Conservation (phyloP, 2,329 filamentous ascomycete genomes). For the Scedosporium dehoogii region DNA sequence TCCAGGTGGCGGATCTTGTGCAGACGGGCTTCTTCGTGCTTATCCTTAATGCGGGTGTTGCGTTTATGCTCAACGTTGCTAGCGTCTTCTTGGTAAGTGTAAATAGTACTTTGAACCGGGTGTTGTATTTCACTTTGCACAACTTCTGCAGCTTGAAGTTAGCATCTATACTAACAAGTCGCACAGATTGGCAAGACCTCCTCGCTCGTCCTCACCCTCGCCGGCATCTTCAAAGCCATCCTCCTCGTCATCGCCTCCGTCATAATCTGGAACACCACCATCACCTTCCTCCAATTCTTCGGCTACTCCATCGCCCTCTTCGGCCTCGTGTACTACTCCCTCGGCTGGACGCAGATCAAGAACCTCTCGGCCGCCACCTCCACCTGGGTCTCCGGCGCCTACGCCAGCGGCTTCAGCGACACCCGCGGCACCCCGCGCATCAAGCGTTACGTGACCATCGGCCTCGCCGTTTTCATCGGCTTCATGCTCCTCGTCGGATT, state of each 20-base stretch:
- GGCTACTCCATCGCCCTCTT: conserved; percentile 63
- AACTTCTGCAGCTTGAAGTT: not conserved
- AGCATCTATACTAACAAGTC: conserved; percentile 8
- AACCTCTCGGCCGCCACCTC: conserved; percentile 7
- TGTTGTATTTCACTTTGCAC: not conserved
- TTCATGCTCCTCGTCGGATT: conserved; percentile 13
- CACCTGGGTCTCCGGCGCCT: conserved; percentile 10
- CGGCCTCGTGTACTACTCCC: conserved; percentile 41
- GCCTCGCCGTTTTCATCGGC: conserved; percentile 10
- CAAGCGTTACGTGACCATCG: conserved; percentile 13
- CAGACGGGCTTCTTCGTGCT: conserved; percentile 56
- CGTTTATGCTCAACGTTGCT: conserved; percentile 72
- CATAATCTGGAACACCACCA: conserved; percentile 65
- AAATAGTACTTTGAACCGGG: not conserved
- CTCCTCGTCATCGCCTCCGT: conserved; percentile 69
- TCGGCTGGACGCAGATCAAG: conserved; percentile 19
- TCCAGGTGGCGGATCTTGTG: conserved; percentile 57
- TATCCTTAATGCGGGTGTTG: conserved; percentile 64
- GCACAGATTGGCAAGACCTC: conserved; percentile 77
- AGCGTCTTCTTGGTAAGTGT: conserved; percentile 72
- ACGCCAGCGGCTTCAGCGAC: conserved; percentile 12
- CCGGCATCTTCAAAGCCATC: conserved; percentile 81
- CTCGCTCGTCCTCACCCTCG: conserved; percentile 74
- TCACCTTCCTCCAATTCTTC: conserved; percentile 61
- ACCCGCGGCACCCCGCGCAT: conserved; percentile 12